These are phyloP conservation scores for Dipteronia sinensis DNA, from an alignment of 345 rosid species.

Conservation along the genomic window DNA sequence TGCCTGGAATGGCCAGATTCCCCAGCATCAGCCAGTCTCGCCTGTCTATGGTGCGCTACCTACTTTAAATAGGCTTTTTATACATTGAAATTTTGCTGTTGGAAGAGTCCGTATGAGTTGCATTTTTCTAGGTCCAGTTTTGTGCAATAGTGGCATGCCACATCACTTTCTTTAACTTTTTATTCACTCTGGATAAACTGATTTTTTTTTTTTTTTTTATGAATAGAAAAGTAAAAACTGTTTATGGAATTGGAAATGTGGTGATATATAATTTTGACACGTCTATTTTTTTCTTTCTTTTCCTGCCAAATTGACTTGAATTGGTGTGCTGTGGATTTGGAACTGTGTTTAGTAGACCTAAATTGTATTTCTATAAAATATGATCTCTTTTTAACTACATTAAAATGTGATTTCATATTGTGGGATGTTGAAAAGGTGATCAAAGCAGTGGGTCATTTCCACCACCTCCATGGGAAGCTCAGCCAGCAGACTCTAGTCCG, in stretches of 20 bases:
- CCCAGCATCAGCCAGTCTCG: conserved; percentile 63
- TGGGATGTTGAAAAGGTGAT: conserved; percentile 54
- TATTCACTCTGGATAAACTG: not conserved
- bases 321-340: conserved; percentile 4
- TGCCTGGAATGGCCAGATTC: conserved; percentile 75
- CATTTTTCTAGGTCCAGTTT: not conserved
- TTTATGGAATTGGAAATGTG: not conserved
- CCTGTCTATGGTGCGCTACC: conserved; percentile 63
- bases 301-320: not conserved
- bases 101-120: not conserved
- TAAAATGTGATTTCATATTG: conserved; percentile 13
- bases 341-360: conserved; percentile 3
- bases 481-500: conserved; percentile 58
- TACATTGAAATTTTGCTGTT: conserved; percentile 1
- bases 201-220: too few relatives aligned
- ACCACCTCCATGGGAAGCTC: conserved; percentile 98
- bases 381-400: not conserved
- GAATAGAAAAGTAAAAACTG: not conserved
- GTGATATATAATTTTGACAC: not conserved
- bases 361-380: not conserved
- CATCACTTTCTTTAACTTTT: not conserved
- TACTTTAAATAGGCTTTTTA: conserved; percentile 3
- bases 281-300: not conserved
- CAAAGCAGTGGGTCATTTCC: conserved; percentile 64
- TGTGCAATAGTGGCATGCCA: not conserved